Evolutionary conservation across 176 grass and related monocot genomes (phyloP).

Genomic region (Oryza longistaminata): DNA sequence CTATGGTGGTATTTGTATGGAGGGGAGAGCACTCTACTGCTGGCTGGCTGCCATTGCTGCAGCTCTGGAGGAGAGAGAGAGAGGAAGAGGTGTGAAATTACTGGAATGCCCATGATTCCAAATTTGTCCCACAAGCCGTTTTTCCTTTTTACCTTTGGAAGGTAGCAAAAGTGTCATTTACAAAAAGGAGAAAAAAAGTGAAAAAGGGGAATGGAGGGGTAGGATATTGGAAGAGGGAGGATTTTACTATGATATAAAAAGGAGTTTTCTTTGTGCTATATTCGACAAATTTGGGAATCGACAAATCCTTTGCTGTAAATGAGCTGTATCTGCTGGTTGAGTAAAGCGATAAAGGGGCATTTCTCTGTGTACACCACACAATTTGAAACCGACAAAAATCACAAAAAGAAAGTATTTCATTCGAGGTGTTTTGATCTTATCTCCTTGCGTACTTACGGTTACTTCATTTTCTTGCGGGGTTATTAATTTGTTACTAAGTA

Average conservation of each 20-base stretch:
- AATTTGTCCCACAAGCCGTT: neutral
- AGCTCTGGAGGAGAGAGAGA: neutral
- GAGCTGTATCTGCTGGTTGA: neutral
- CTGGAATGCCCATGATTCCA: neutral
- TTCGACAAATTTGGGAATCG: neutral
- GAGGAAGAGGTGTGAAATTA: neutral
- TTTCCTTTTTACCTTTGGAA: neutral
- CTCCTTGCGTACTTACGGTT: neutral
- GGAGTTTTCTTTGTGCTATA: neutral
- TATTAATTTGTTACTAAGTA: neutral
- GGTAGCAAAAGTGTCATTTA: neutral
- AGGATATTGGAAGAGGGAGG: too few relatives aligned
- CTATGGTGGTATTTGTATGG: constrained; percentile 26
- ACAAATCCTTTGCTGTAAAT: neutral
- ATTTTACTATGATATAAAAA: neutral
- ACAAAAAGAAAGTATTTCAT: neutral
- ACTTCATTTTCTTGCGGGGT: neutral
- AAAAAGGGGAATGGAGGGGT: neutral
- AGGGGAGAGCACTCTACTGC: neutral
- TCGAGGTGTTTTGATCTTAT: neutral
- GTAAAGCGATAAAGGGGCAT: neutral
- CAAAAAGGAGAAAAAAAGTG: neutral
- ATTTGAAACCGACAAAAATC: neutral
- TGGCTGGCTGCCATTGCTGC: neutral
- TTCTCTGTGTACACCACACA: neutral